A percentile compares a stretch with the other conserved stretches of the same genome.
Conservation (phyloP, 345 rosid species). For the Lagerstroemia speciosa region DNA sequence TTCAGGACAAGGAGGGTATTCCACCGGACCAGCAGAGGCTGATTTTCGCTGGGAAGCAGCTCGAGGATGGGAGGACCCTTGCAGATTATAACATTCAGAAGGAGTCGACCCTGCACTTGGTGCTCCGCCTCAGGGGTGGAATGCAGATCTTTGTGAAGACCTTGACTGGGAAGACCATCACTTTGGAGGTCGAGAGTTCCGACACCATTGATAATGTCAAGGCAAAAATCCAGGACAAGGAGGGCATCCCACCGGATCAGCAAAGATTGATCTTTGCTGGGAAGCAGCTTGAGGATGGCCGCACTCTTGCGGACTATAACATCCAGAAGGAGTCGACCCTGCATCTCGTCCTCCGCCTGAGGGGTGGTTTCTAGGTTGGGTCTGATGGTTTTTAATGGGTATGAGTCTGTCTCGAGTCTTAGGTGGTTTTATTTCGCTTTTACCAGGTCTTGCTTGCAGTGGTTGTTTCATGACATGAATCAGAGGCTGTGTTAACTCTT, state of each 20-base stretch:
- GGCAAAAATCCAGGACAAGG: conserved; percentile 19
- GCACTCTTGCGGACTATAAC: conserved; percentile 17
- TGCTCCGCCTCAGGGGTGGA: conserved; percentile 20
- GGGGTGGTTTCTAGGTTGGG: conserved; percentile 10
- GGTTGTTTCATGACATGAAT: too few relatives aligned
- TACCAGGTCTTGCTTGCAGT: too few relatives aligned
- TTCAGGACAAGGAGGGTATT: conserved; percentile 17
- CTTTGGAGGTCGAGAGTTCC: conserved; percentile 21
- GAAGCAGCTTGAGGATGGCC: conserved; percentile 14
- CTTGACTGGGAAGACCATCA: conserved; percentile 18
- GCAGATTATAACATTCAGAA: conserved; percentile 7
- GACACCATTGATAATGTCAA: conserved; percentile 18
- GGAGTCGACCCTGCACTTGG: conserved; percentile 18
- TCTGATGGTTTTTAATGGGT: neutral
- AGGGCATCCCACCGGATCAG: conserved; percentile 18
- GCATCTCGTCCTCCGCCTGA: conserved; percentile 14
- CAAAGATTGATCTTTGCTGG: conserved; percentile 19
- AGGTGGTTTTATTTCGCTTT: too few relatives aligned
- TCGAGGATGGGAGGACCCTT: conserved; percentile 6
- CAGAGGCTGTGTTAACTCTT: too few relatives aligned
- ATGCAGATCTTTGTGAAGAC: conserved; percentile 29
- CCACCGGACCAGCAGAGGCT: conserved; percentile 16
- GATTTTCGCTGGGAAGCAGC: conserved; percentile 9
- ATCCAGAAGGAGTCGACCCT: conserved; percentile 22
- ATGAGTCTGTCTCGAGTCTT: neutral